Percentiles rank a stretch among this genome's conserved stretches.
Conservation (phyloP, 768 basidiomycete species). For the Imleria badia region DNA sequence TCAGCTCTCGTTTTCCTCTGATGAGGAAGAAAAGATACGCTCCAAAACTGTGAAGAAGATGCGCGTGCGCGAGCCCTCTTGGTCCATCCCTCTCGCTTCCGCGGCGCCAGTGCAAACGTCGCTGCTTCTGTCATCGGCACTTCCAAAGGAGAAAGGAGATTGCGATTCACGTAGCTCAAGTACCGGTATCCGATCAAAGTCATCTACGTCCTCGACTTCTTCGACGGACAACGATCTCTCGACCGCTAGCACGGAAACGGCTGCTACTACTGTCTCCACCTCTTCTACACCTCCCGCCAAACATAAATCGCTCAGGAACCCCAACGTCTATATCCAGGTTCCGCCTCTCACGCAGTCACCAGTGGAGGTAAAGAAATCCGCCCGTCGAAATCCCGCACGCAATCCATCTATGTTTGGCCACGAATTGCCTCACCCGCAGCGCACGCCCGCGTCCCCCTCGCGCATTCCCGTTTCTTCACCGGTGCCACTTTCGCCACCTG, state of each 20-base stretch:
- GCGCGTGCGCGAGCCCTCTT: slow-evolving; percentile 38
- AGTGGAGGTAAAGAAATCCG: slow-evolving; percentile 29
- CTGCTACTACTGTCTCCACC: slow-evolving; percentile 27
- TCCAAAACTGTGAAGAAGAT: slow-evolving; percentile 62
- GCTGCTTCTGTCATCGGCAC: slow-evolving; percentile 22
- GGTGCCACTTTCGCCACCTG: slow-evolving; percentile 18
- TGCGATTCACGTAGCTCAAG: slow-evolving; percentile 21
- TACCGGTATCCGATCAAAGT: slow-evolving; percentile 21
- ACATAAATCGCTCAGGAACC: slow-evolving; percentile 23
- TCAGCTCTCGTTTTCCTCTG: slow-evolving; percentile 59
- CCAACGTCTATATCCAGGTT: slow-evolving; percentile 16
- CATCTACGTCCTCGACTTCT: slow-evolving; percentile 27
- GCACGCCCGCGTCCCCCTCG: slow-evolving; percentile 31
- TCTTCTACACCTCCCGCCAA: slow-evolving; percentile 18
- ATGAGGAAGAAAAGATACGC: slow-evolving; percentile 73
- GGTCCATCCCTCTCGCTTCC: slow-evolving; percentile 28
- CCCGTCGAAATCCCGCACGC: slow-evolving; percentile 47
- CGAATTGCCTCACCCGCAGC: slow-evolving; percentile 53
- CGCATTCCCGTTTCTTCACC: slow-evolving; percentile 33
- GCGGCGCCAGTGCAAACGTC: slow-evolving; percentile 20
- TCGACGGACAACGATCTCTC: slow-evolving; percentile 36
- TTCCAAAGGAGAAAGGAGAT: slow-evolving; percentile 11
- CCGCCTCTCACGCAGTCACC: slow-evolving; percentile 17
- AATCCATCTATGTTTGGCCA: slow-evolving; percentile 69
- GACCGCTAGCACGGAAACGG: slow-evolving; percentile 32